A percentile compares a stretch with the other conserved stretches of the same genome.
Evolutionary conservation across 192 early-diverging fungal genomes (phyloP).

Genomic region (Backusella westeae): DNA sequence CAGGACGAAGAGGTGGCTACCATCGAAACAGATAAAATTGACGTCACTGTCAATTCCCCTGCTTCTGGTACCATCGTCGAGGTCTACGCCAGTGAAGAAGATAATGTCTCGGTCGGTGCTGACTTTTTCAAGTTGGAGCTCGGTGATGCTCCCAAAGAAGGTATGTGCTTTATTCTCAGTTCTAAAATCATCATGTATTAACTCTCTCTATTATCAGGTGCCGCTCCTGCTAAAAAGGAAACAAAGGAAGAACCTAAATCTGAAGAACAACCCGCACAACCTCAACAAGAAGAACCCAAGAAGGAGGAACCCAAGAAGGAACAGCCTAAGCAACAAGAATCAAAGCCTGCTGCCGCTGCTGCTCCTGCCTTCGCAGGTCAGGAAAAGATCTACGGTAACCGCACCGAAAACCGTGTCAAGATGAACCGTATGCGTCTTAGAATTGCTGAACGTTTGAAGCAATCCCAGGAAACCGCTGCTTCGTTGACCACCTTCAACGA

Average conservation of each 20-base stretch:
- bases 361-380: background rate
- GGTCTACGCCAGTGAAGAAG: slow-evolving; percentile 33
- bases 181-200: background rate
- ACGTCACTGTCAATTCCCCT: slow-evolving; percentile 95
- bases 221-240: slow-evolving; percentile 33
- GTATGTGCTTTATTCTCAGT: slow-evolving; percentile 26
- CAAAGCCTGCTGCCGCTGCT: slow-evolving; percentile 39
- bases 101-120: slow-evolving; percentile 52
- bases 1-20: slow-evolving; percentile 96
- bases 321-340: slow-evolving; percentile 35
- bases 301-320: slow-evolving; percentile 40
- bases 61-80: slow-evolving; percentile 79
- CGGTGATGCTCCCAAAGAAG: slow-evolving; percentile 65
- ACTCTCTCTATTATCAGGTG: slow-evolving; percentile 1
- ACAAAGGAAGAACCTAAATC: slow-evolving; percentile 37
- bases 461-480: slow-evolving; percentile 95
- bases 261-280: slow-evolving; percentile 42
- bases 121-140: slow-evolving; percentile 93
- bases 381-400: slow-evolving; percentile 27
- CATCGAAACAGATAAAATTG: slow-evolving; percentile 99
- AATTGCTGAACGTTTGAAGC: slow-evolving; percentile 94
- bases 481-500: slow-evolving; percentile 99
- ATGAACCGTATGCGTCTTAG: slow-evolving; percentile 98
- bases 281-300: slow-evolving; percentile 37
- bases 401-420: slow-evolving; percentile 63